Conservation (phyloP, 2,329 filamentous ascomycete species). For the Ascochyta koolunga region DNA sequence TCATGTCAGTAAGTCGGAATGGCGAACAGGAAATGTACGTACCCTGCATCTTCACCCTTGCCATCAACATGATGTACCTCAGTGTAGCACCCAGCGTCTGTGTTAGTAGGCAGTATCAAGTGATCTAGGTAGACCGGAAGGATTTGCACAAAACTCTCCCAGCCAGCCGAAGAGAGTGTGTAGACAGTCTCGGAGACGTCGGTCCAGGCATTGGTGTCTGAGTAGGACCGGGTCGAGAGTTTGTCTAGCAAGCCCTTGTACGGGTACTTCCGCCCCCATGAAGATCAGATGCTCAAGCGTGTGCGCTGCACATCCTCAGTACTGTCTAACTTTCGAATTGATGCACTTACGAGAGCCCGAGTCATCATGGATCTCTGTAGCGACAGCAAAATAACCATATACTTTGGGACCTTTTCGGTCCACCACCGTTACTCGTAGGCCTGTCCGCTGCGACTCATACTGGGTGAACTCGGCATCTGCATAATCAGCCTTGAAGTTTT, state of each 20-base stretch:
- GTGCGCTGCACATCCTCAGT: constrained; percentile 46
- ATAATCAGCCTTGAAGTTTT: constrained; percentile 88
- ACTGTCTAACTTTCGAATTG: neutral
- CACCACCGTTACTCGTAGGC: constrained; percentile 92
- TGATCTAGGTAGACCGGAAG: constrained; percentile 95
- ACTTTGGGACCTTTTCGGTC: constrained; percentile 90
- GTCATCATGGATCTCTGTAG: constrained; percentile 97
- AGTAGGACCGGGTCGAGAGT: constrained; percentile 90
- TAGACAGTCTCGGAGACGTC: constrained; percentile 96
- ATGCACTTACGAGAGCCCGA: constrained; percentile 72
- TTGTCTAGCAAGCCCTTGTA: constrained; percentile 97
- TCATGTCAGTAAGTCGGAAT: constrained; percentile 14
- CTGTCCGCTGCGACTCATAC: constrained; percentile 93
- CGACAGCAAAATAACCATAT: constrained; percentile 90
- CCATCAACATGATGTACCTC: constrained; percentile 97
- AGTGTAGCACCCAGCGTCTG: constrained; percentile 89
- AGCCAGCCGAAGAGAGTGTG: constrained; percentile 91
- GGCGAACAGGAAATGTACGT: neutral
- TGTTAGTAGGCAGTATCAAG: constrained; percentile 86
- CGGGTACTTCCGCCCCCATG: constrained; percentile 83
- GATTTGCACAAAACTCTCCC: constrained; percentile 95
- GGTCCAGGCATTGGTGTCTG: constrained; percentile 95
- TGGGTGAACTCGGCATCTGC: constrained; percentile 87
- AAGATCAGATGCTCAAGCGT: constrained; percentile 61
- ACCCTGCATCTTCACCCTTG: constrained; percentile 85